Conservation (phyloP, 208 protist genomes). For the Leishmania gerbilli region DNA sequence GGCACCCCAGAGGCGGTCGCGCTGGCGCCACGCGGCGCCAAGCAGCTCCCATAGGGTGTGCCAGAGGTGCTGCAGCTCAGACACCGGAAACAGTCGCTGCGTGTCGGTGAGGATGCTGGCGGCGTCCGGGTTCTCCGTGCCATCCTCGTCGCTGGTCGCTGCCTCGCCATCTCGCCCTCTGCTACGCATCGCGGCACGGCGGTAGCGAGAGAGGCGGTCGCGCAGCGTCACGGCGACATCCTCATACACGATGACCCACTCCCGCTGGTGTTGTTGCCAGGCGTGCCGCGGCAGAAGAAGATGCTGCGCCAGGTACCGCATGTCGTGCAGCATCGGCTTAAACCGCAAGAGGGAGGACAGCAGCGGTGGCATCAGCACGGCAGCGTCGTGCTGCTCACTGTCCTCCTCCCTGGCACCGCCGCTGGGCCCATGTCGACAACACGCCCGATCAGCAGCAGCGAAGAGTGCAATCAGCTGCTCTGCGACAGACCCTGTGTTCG, state of each 20-base stretch:
- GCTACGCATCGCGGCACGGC: constrained; percentile 19
- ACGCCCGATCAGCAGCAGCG: constrained; percentile 2
- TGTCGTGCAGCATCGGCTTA: constrained; percentile 52
- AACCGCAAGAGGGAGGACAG: constrained; percentile 51
- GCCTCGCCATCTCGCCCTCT: neutral
- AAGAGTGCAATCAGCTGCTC: constrained; percentile 45
- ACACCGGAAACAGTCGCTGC: constrained; percentile 11
- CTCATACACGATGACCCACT: constrained; percentile 70
- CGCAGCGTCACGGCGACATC: constrained; percentile 56
- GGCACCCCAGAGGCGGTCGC: constrained; percentile 57
- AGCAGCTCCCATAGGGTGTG: constrained; percentile 55
- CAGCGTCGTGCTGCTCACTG: neutral
- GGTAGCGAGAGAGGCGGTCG: constrained; percentile 56
- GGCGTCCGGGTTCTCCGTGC: neutral
- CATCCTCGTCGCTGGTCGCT: neutral
- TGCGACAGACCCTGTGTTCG: constrained; percentile 16
- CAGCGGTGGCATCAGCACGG: constrained; percentile 17
- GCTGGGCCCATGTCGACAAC: neutral
- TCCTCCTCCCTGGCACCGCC: neutral
- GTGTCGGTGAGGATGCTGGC: neutral
- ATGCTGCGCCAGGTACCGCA: constrained; percentile 44
- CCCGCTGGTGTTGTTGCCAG: constrained; percentile 51
- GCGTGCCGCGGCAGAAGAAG: constrained; percentile 58
- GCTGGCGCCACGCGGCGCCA: constrained; percentile 74
- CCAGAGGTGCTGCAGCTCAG: constrained; percentile 49